A percentile compares a stretch with the other conserved stretches of the same genome.
Evolutionary conservation across 768 basidiomycete genomes (phyloP).

Genomic region (Boletus reticuloceps): DNA sequence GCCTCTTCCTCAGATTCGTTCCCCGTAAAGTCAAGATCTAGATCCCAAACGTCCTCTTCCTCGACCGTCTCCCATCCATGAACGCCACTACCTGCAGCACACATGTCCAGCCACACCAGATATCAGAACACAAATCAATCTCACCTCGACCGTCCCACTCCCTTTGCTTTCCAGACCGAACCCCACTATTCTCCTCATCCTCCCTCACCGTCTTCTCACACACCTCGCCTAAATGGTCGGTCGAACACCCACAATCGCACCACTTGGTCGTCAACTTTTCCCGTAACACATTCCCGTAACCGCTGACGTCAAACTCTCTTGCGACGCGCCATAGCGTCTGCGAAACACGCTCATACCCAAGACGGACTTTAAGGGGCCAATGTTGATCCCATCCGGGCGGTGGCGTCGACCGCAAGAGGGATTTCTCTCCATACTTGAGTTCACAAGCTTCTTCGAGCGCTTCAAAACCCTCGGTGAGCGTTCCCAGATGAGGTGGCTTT

Average conservation of each 20-base stretch:
- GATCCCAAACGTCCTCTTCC: slow-evolving; percentile 76
- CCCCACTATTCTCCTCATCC: slow-evolving; percentile 61
- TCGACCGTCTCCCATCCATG: slow-evolving; percentile 73
- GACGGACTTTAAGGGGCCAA: slow-evolving; percentile 57
- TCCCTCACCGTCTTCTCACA: slow-evolving; percentile 71
- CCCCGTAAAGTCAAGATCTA: slow-evolving; percentile 63
- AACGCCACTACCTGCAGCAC: slow-evolving; percentile 48
- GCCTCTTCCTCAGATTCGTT: slow-evolving; percentile 50
- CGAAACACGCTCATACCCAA: slow-evolving; percentile 62
- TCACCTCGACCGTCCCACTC: slow-evolving; percentile 75
- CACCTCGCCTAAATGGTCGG: slow-evolving; percentile 74
- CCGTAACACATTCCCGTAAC: slow-evolving; percentile 65
- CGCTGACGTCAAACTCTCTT: slow-evolving; percentile 67
- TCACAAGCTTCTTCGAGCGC: slow-evolving; percentile 67
- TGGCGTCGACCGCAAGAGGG: slow-evolving; percentile 27
- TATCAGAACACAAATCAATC: not conserved
- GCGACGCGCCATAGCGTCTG: slow-evolving; percentile 71
- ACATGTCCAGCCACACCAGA: not conserved
- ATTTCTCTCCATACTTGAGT: slow-evolving; percentile 47
- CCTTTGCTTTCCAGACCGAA: slow-evolving; percentile 61
- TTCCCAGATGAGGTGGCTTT: slow-evolving; percentile 65
- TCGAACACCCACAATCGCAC: slow-evolving; percentile 82
- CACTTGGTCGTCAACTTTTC: slow-evolving; percentile 74
- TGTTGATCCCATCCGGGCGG: slow-evolving; percentile 50
- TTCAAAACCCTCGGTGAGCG: slow-evolving; percentile 54